Evolutionary conservation across 441 rosid species (phyloP).

Genomic region (Daphne laureola): DNA sequence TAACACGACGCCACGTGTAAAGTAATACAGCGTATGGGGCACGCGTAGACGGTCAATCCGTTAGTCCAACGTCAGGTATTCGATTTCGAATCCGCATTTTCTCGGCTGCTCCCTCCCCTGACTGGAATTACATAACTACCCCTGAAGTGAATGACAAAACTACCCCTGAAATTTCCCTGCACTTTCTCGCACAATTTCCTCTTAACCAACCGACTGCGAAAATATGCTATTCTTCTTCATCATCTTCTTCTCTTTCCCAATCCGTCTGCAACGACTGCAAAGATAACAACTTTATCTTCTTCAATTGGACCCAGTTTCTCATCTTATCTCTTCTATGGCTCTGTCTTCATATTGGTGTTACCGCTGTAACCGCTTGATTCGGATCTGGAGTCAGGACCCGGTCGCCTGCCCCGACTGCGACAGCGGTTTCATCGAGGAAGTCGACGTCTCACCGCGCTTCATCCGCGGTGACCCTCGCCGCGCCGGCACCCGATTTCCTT

Average conservation of each 20-base stretch:
- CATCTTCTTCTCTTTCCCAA: neutral
- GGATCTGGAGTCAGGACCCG: slow-evolving; percentile 36
- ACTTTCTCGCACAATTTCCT: neutral
- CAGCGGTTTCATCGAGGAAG: slow-evolving; percentile 69
- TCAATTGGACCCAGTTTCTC: neutral
- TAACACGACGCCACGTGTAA: slow-evolving; percentile 14
- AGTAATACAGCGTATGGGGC: slow-evolving; percentile 4
- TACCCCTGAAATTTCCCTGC: neutral
- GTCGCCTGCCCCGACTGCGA: slow-evolving; percentile 72
- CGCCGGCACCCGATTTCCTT: slow-evolving; percentile 24
- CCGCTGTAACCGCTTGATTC: slow-evolving; percentile 65
- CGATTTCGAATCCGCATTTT: neutral
- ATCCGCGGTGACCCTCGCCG: slow-evolving; percentile 21
- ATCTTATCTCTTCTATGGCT: slow-evolving; percentile 19
- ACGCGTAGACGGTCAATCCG: slow-evolving; percentile 26
- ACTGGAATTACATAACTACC: no score
- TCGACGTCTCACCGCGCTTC: slow-evolving; percentile 35
- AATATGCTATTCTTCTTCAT: neutral
- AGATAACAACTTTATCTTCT: no score
- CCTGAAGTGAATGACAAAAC: neutral
- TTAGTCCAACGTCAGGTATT: slow-evolving; percentile 2
- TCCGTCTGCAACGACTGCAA: neutral
- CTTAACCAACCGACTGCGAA: no score
- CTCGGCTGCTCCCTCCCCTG: neutral
- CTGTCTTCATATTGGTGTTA: slow-evolving; percentile 76